These are phyloP conservation scores for Entomortierella parvispora DNA, from an alignment of 192 early-diverging fungal genomes.

Conservation along the genomic window DNA sequence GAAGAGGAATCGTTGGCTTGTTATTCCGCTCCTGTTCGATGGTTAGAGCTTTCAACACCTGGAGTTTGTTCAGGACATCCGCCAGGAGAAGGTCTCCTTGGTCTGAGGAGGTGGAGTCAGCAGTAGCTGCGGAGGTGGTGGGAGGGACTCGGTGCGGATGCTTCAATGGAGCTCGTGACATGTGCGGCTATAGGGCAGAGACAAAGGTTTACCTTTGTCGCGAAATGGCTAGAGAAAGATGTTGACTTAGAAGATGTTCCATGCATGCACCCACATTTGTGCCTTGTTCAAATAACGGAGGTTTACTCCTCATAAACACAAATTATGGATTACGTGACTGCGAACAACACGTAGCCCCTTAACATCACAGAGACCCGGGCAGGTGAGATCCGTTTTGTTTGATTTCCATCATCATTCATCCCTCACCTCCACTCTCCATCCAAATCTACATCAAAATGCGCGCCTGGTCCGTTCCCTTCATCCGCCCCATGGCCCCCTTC, in stretches of 20 bases:
- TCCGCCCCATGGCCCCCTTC: constrained; percentile 65
- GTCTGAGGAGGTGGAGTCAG: not conserved
- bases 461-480: constrained; percentile 65
- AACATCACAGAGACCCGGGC: not conserved
- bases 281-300: no score
- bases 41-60: constrained; percentile 28
- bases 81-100: constrained; percentile 29
- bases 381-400: not conserved
- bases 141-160: not conserved
- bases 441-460: constrained; percentile 56
- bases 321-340: no score
- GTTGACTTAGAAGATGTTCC: no score
- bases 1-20: constrained; percentile 34
- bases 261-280: no score
- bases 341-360: not conserved
- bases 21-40: constrained; percentile 28
- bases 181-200: no score
- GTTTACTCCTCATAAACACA: no score
- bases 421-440: constrained; percentile 4
- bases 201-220: no score
- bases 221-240: no score
- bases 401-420: constrained; percentile 15
- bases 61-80: constrained; percentile 38
- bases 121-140: not conserved
- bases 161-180: no score